Evolutionary conservation across 768 basidiomycete species (phyloP), one percentile per base, ranked within the genome.

Genomic region (Russula dissimulans): DNA sequence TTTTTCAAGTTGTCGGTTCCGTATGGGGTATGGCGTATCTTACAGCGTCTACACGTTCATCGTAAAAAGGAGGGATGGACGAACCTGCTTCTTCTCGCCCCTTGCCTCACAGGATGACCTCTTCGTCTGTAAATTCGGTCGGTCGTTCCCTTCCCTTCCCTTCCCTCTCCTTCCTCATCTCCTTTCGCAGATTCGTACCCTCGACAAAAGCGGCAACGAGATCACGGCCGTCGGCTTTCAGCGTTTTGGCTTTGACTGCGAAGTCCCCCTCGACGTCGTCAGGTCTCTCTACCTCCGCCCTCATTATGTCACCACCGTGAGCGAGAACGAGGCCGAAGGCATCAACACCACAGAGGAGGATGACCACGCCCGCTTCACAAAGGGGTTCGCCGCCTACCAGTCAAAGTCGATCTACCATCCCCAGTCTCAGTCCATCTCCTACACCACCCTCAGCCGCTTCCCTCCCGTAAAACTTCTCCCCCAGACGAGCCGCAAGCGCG

Each of bases 391-490:
- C 53, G 70, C 76, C 39, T 89, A 87, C 71, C 86, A 89, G 70
- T 88, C 91, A 58, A 86, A 91, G 71, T 89, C 92, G 26, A 91
- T 93, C 67, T 95, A 81, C 74, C 82, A 91, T 70, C 87, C 89
- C 42, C 80, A 86, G 62, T 81, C 80, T 29, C 81, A 86, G 65
- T 82, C 88, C 41, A 93, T 97, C 72, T 90, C 94, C 45, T 97
- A 95, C 75, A 90, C 91, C 49, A 92, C 93, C 29, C 82, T 95
- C 58, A 85, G 89, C 56, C 86, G 90, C 46, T 99, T 94, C 73
- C 91, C 94, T 10, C 92, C 95, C 4, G 95, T 99, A 61, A 91
- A 83, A 68, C 83, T 94, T 50, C 83, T 99, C 49, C 73, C 91
- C 10, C 83, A 89, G 22, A 77, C 84, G 2, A 72, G 76, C 62